phyloP scores from a whole-genome alignment of 768 basidiomycete species.

The Rhizopogon vulgaris region DNA sequence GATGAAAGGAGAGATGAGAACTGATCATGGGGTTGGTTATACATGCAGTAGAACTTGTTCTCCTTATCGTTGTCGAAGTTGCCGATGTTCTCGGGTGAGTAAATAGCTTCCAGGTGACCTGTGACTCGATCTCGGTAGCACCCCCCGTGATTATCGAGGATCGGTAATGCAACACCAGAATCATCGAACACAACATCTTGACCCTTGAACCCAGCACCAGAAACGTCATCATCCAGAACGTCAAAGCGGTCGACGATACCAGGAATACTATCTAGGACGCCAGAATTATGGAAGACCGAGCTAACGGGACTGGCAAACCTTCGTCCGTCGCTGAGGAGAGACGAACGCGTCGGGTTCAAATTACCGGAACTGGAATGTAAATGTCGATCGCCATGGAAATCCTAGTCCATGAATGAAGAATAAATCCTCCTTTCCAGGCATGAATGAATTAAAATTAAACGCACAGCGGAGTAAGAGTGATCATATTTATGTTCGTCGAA shows the following conservation, averaged over 20 bases:
- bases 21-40: not conserved
- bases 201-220: slow-evolving; percentile 7
- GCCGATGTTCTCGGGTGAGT: not conserved
- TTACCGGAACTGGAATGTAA: too few relatives aligned
- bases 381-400: too few relatives aligned
- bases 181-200: slow-evolving; percentile 12
- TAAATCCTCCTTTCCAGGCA: too few relatives aligned
- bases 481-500: not conserved
- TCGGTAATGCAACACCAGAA: slow-evolving; percentile 18
- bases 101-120: not conserved
- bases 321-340: too few relatives aligned
- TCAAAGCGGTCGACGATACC: not conserved
- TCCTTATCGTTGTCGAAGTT: slow-evolving; percentile 9
- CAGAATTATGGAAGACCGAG: not conserved
- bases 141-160: not conserved
- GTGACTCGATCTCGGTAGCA: not conserved
- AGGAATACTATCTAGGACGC: too few relatives aligned
- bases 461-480: not conserved
- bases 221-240: not conserved
- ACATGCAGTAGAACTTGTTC: not conserved
- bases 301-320: too few relatives aligned
- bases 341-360: too few relatives aligned
- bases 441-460: too few relatives aligned
- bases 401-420: too few relatives aligned
- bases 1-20: too few relatives aligned